These are phyloP conservation scores for Picochlorum sp. DNA, from an alignment of 139 green algal species.

Conservation along the genomic window DNA sequence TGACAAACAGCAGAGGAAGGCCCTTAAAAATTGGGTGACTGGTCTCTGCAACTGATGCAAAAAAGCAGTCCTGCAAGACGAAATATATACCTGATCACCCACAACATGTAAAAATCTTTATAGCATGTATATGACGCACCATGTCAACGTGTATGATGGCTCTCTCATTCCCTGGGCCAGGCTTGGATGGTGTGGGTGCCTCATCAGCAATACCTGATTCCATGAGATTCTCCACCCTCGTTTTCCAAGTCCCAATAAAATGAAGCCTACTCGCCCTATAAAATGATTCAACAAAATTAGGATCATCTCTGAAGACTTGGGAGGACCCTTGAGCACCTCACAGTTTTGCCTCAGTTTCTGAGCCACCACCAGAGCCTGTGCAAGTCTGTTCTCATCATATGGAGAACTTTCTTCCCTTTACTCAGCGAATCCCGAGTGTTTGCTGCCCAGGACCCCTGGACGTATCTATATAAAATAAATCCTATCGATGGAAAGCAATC, in stretches of 20 bases:
- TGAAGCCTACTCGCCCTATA: conserved; percentile 63
- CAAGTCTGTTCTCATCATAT: conserved; percentile 1
- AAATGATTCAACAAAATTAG: conserved; percentile 71
- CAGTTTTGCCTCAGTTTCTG: conserved; percentile 45
- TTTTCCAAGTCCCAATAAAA: conserved; percentile 82
- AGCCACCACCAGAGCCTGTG: conserved; percentile 38
- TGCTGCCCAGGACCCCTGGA: conserved; percentile 36
- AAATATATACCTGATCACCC: neutral
- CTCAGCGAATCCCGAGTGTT: neutral
- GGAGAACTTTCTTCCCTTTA: neutral
- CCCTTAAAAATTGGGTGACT: conserved; percentile 49
- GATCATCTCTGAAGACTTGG: conserved; percentile 54
- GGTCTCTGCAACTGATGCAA: conserved; percentile 66
- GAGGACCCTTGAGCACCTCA: conserved; percentile 53
- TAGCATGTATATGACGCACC: conserved; percentile 1
- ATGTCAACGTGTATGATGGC: conserved; percentile 92
- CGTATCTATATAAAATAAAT: conserved; percentile 32
- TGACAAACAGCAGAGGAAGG: conserved; percentile 52
- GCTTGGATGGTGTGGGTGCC: conserved; percentile 15
- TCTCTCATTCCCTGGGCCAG: neutral
- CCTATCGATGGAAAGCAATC: conserved; percentile 41
- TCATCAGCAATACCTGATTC: conserved; percentile 10
- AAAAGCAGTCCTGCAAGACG: conserved; percentile 85
- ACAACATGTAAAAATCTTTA: too few relatives aligned
- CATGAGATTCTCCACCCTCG: conserved; percentile 61